Percentiles rank a stretch among this genome's conserved stretches.
Evolutionary conservation across 23 red algal genomes (phyloP).

Genomic region (Pyropia yezoensis): DNA sequence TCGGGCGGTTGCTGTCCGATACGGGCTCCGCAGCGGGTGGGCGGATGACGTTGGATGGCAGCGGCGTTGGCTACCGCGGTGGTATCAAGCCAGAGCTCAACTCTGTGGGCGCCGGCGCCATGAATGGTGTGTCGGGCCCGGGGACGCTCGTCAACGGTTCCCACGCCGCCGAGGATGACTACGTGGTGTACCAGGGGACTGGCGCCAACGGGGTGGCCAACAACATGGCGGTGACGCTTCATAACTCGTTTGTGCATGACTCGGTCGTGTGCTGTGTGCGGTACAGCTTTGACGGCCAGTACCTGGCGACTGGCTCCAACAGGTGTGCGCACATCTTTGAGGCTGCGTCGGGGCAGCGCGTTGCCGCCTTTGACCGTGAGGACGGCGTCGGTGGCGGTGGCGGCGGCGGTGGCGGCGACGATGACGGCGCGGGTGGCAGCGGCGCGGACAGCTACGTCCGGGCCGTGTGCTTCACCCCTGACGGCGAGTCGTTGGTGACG

Average conservation of each 20-base stretch:
- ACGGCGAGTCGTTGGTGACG: conserved; percentile 77
- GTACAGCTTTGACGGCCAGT: conserved; percentile 75
- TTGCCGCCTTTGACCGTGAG: conserved; percentile 39
- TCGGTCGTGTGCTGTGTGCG: conserved; percentile 94
- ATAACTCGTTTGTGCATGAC: conserved; percentile 38
- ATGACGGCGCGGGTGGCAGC: not conserved
- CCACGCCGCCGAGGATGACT: conserved; percentile 28
- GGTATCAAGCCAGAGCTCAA: not conserved
- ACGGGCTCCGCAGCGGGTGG: not conserved
- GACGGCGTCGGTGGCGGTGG: not conserved
- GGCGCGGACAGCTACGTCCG: conserved; percentile 52
- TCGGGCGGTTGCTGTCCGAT: no score
- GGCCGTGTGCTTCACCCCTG: conserved; percentile 86
- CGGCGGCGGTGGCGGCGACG: conserved; percentile 15
- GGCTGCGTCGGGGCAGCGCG: conserved; percentile 42
- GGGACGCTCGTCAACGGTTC: not conserved
- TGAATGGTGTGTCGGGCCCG: not conserved
- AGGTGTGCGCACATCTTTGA: conserved; percentile 70
- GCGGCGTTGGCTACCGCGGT: not conserved
- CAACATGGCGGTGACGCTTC: conserved; percentile 52
- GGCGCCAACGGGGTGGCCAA: conserved; percentile 15
- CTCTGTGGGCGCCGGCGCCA: not conserved
- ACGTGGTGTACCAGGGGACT: conserved; percentile 24
- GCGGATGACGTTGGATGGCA: not conserved
- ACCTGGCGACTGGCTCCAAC: conserved; percentile 80